Conservation (phyloP, 441 rosid species). For the Bocquillonia castaneifolia region DNA sequence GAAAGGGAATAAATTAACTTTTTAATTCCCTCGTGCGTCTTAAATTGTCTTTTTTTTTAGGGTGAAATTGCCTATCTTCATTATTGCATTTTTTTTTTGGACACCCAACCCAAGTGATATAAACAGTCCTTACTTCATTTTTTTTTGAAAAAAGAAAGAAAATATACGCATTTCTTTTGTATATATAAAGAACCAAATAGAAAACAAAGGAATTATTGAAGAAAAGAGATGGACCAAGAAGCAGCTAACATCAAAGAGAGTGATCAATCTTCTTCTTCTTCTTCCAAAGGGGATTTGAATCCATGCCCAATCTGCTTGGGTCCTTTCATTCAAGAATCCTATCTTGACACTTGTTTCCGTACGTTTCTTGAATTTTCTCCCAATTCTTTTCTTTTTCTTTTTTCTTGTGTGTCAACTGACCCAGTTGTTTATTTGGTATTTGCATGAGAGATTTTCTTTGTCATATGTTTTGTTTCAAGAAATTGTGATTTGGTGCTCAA, state of each 20-base stretch:
- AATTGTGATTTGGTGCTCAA: not conserved
- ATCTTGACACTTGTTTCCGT: conserved; percentile 85
- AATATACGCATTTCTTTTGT: no score
- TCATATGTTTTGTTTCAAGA: not conserved
- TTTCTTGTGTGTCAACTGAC: not conserved
- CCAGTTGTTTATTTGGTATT: not conserved
- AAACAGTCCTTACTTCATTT: no score
- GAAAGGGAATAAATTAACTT: no score
- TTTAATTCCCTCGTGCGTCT: no score
- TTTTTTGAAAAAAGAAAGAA: no score
- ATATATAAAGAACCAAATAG: not conserved
- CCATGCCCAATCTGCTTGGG: conserved; percentile 79
- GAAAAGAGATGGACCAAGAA: conserved; percentile 22
- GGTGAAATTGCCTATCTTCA: no score
- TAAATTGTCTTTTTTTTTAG: no score
- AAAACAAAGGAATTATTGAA: not conserved
- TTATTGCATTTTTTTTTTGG: no score
- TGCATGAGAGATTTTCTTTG: not conserved
- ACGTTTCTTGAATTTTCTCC: conserved; percentile 19
- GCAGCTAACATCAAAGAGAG: not conserved
- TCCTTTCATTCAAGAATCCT: conserved; percentile 48
- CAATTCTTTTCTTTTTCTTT: not conserved
- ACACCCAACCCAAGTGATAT: no score
- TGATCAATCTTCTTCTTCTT: not conserved
- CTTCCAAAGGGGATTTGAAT: conserved; percentile 28